Base-by-base conservation (phyloP, 176 grass and related monocot species). In the Eleusine coracana region DNA sequence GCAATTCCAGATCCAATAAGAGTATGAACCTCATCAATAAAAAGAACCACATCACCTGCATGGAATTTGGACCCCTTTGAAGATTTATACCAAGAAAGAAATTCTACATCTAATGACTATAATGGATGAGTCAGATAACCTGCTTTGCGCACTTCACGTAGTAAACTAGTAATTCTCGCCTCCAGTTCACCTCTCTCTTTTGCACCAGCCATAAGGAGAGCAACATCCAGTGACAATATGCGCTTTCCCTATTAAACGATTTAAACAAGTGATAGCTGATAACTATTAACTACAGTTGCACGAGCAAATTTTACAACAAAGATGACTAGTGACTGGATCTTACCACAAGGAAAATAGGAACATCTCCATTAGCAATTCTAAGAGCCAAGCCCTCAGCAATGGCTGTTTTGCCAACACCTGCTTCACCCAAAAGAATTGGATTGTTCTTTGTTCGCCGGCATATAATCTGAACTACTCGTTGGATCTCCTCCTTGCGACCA, bases 111-210 rank as follows among this genome's bases (percentile, higher is more conserved):
- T 41, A 28, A 6, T 69, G 2, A 79, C 52, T 76, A 71, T 67
- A 36, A 73, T 68, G 48, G 7, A 60, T 10, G 41, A 61, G 55
- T 45, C 41, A 93, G 77, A 79, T 44, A 62, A 98, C 96, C 96
- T 93, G 96, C 75, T 94, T 96, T 93, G 27, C 66, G 85, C 69
- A 99, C 93, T 94, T 99, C 96, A 75, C 77, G 86, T 63, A 96
- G 77, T 73, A 99, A 90, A 90, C 85, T 83, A 77, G 96, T 99
- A 82, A 99, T 94, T 83, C 96, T 93, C 36, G 87, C 56, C 85
- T 99, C 96, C 80, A 99, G 82, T 74, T 99, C 96, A 0, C 96
- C 96, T 86, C 96, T 96, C 83, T 96, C 96, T 74, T 94, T 99
- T 34, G 96, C 91, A 80, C 96, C 96, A 73, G 96, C 96, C 87